Percentiles rank a stretch among this genome's conserved stretches.
Conservation (phyloP, 768 basidiomycete genomes). For the Psilocybe tampanensis region DNA sequence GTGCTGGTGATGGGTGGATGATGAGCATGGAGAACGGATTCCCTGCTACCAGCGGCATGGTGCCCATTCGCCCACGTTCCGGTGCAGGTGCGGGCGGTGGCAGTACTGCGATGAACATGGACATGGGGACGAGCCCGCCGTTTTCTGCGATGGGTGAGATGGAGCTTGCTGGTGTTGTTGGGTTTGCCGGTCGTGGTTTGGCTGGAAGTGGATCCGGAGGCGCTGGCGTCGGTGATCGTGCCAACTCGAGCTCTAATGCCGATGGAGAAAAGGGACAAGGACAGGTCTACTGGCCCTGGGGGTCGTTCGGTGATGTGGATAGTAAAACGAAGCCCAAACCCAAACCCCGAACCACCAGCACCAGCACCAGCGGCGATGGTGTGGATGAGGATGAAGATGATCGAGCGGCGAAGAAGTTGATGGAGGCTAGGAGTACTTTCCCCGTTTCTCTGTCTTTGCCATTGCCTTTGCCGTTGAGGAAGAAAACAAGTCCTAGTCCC, state of each 20-base stretch:
- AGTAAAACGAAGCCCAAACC: background rate
- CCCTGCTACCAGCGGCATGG: conserved; percentile 5
- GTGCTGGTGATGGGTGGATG: background rate
- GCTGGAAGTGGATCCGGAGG: background rate
- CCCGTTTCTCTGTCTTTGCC: conserved; percentile 9
- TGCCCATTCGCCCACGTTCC: too few species aligned
- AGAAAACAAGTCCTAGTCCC: background rate
- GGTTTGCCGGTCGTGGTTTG: background rate
- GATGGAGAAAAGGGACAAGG: background rate
- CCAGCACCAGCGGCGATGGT: conserved; percentile 5
- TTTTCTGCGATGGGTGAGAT: conserved; percentile 27
- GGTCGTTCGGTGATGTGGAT: conserved; percentile 13
- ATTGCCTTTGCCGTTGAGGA: conserved; percentile 7
- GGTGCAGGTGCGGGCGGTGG: background rate
- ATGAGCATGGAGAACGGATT: conserved; percentile 1
- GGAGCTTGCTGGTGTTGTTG: background rate
- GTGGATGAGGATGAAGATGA: background rate
- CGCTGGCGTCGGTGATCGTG: too few species aligned
- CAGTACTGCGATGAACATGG: conserved; percentile 1
- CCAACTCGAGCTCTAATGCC: too few species aligned
- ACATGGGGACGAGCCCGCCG: conserved; percentile 33
- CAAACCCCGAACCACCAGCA: background rate
- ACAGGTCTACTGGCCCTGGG: conserved; percentile 25
- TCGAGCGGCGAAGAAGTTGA: background rate
- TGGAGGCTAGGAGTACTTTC: background rate